Evolutionary conservation across 495 filamentous ascomycete species (phyloP), one percentile per base, ranked within the genome.

Genomic region (Platismatia glauca): DNA sequence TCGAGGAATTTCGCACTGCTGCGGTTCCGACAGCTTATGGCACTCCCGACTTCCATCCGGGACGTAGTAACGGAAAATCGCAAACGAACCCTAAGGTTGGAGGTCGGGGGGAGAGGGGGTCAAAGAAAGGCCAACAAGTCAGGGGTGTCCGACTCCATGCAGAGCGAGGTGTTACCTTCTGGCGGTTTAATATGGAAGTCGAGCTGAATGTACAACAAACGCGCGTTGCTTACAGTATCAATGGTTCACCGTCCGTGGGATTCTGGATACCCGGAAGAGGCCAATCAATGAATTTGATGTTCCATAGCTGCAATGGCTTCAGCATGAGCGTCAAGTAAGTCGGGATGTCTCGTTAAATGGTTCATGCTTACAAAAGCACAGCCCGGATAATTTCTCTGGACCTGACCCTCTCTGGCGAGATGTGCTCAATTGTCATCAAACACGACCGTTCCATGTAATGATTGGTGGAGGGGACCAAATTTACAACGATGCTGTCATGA

Each of bases 341-440:
- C 56, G 8, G 13, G 16, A 52, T 15, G 8, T 13, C 16, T 56
- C 6, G 31, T 20, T 4, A 18, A 59, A 27, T 7, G n/a, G 35
- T 27, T 29, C 13, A 27, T 39, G 56, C 60, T 68, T 22, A 68
- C 37, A 38, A 31, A 38, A 4, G 46, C 15, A 33, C 55, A 68
- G 64, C 62, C 72, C 91, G 1, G 76, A 91, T 68, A 75, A 82
- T 53, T 86, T 97, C 73, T 89, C 86, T 68, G 94, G 94, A 0
- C 94, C 94, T 4, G 94, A 98, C 78, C 95, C 94, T 13, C 78
- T 98, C 73, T 98, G 94, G 94, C 84, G 91, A 63, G 94, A 98
- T 70, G 89, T 97, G 22, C 80, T 98, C 55, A 95, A 96, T 68
- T 88, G 85, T 34, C 94, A 98, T 72, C 91, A 95, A 72, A 89